A percentile compares a stretch with the other conserved stretches of the same genome.
These are phyloP conservation scores for Lipomyces japonicus DNA, from an alignment of 805 yeast genomes.

Conservation along the genomic window DNA sequence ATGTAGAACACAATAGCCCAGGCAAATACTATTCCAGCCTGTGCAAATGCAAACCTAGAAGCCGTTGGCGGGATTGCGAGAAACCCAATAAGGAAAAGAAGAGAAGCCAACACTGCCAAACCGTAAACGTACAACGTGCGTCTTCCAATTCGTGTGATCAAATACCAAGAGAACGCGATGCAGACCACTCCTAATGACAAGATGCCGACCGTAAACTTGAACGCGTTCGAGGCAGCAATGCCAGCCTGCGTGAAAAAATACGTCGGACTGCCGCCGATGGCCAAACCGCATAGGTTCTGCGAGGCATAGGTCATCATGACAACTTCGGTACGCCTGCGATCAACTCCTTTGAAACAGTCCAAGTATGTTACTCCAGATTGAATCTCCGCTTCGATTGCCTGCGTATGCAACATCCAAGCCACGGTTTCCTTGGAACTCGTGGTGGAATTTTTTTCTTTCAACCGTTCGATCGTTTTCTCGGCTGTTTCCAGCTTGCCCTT, in stretches of 20 bases:
- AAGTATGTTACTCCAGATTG: slow-evolving; percentile 15
- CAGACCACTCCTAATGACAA: slow-evolving; percentile 11
- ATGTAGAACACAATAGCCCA: slow-evolving; percentile 47
- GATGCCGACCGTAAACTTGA: slow-evolving; percentile 3
- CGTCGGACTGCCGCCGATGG: slow-evolving; percentile 37
- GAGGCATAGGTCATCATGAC: slow-evolving; percentile 39
- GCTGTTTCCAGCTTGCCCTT: slow-evolving; percentile 8
- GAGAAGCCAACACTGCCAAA: slow-evolving; percentile 1
- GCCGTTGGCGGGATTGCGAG: slow-evolving; percentile 10
- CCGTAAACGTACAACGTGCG: slow-evolving; percentile 27
- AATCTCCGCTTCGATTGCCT: slow-evolving; percentile 4
- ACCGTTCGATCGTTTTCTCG: slow-evolving; percentile 1
- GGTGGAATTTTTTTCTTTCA: neutral
- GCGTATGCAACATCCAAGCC: slow-evolving; percentile 15
- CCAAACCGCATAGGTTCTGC: slow-evolving; percentile 41
- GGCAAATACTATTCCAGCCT: slow-evolving; percentile 47
- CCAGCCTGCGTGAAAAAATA: slow-evolving; percentile 47
- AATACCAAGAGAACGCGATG: slow-evolving; percentile 12
- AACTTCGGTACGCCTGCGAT: slow-evolving; percentile 28
- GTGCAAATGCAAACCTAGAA: slow-evolving; percentile 23
- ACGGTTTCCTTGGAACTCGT: neutral
- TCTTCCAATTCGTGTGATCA: slow-evolving; percentile 8
- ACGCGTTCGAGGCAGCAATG: slow-evolving; percentile 7
- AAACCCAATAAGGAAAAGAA: slow-evolving; percentile 25
- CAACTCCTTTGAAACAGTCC: slow-evolving; percentile 23